phyloP scores from a whole-genome alignment of 129 eudicot genomes.

The Flaveria trinervia region DNA sequence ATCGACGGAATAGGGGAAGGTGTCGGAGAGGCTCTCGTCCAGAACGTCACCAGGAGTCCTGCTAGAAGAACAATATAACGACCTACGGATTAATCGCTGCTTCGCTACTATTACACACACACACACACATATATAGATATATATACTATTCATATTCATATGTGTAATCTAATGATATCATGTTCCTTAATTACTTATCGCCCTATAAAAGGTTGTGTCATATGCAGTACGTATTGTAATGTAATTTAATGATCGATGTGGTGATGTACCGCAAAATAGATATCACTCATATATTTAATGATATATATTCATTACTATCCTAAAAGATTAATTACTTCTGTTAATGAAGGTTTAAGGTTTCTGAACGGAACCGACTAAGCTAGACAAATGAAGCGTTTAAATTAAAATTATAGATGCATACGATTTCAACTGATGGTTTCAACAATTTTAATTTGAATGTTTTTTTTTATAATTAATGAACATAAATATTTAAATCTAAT shows the following conservation, averaged over 20 bases:
- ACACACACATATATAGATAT: no score
- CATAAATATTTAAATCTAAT: neutral
- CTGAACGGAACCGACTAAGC: no score
- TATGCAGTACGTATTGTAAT: neutral
- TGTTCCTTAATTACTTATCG: neutral
- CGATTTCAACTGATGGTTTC: no score
- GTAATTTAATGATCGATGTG: conserved; percentile 3
- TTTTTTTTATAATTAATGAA: no score
- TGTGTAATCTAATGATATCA: neutral
- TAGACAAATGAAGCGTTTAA: no score
- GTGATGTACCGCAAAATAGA: neutral
- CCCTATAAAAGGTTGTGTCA: neutral
- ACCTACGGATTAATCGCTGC: neutral
- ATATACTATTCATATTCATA: neutral
- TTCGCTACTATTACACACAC: neutral
- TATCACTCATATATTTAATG: neutral
- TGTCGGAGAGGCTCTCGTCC: conserved; percentile 69
- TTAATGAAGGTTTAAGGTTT: no score
- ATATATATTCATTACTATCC: no score
- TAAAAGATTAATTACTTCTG: neutral
- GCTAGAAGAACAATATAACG: conserved; percentile 5
- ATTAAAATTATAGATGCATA: no score
- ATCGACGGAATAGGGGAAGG: conserved; percentile 89
- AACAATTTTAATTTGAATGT: no score
- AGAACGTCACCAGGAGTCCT: conserved; percentile 46